Conservation (phyloP, 2,329 filamentous ascomycete species). For the Sporothrix inflata region DNA sequence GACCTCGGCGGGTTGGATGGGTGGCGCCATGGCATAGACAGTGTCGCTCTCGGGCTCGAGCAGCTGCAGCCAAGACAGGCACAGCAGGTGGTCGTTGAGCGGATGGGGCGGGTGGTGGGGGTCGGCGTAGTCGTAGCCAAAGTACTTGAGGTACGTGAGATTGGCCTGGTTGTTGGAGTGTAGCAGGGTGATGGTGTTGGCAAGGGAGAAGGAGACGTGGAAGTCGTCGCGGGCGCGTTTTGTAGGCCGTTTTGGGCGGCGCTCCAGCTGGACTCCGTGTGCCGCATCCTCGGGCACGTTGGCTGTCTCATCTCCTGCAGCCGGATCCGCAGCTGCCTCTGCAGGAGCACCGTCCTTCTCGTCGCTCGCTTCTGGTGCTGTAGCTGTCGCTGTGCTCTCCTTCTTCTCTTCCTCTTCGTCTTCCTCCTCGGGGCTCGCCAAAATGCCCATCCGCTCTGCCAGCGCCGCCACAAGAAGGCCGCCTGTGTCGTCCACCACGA, state of each 20-base stretch:
- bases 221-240: constrained; percentile 50
- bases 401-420: background rate
- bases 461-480: constrained; percentile 80
- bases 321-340: background rate
- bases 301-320: background rate
- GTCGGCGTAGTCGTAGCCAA: constrained; percentile 75
- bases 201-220: constrained; percentile 66
- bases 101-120: constrained; percentile 72
- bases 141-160: constrained; percentile 84
- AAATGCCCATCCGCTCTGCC: constrained; percentile 85
- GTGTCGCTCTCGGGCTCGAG: constrained; percentile 75
- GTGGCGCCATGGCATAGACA: constrained; percentile 70
- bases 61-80: constrained; percentile 90
- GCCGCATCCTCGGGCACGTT: background rate
- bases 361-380: background rate
- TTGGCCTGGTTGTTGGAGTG: constrained; percentile 87
- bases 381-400: background rate
- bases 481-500: constrained; percentile 85
- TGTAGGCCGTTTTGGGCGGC: constrained; percentile 28
- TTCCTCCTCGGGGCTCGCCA: constrained; percentile 49
- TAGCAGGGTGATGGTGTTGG: constrained; percentile 79
- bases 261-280: background rate
- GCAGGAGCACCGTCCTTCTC: background rate
- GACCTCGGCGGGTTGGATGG: constrained; percentile 59
- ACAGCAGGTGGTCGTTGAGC: constrained; percentile 77